phyloP scores from a whole-genome alignment of 108 stramenopile genomes.

The Skeletonema tropicum region DNA sequence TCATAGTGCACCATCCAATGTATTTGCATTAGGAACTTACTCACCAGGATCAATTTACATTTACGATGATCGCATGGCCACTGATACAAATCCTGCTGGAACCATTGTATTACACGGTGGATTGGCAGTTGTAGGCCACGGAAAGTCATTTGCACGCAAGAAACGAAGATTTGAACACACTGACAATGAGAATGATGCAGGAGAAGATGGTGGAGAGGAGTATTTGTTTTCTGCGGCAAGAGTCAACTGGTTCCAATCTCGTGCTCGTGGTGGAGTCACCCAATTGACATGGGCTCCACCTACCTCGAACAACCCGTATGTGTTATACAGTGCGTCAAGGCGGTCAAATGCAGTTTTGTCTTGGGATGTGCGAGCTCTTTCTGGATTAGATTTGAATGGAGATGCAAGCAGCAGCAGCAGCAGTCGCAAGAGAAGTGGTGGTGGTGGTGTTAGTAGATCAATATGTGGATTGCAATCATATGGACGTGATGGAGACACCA shows the following conservation, averaged over 20 bases:
- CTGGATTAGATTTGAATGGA: slow-evolving; percentile 32
- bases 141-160: slow-evolving; percentile 50
- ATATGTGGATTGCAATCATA: slow-evolving; percentile 67
- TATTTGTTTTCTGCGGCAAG: slow-evolving; percentile 69
- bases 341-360: slow-evolving; percentile 73
- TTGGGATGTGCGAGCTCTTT: slow-evolving; percentile 83
- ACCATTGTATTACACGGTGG: slow-evolving; percentile 51
- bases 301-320: slow-evolving; percentile 39
- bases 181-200: slow-evolving; percentile 1
- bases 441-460: slow-evolving; percentile 16
- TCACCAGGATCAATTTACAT: slow-evolving; percentile 87
- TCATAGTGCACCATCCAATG: slow-evolving; percentile 33
- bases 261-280: slow-evolving; percentile 75
- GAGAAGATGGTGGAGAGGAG: slow-evolving; percentile 6
- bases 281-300: slow-evolving; percentile 65
- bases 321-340: slow-evolving; percentile 69
- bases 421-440: not conserved
- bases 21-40: slow-evolving; percentile 82
- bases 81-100: slow-evolving; percentile 35
- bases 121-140: slow-evolving; percentile 75
- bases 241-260: slow-evolving; percentile 75
- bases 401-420: not conserved
- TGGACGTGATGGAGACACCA: slow-evolving; percentile 71
- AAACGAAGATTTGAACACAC: slow-evolving; percentile 53
- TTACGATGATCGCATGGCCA: slow-evolving; percentile 70